Evolutionary conservation across 805 yeast species (phyloP), one percentile per base, ranked within the genome.

Genomic region (Lachancea nothofagi): DNA sequence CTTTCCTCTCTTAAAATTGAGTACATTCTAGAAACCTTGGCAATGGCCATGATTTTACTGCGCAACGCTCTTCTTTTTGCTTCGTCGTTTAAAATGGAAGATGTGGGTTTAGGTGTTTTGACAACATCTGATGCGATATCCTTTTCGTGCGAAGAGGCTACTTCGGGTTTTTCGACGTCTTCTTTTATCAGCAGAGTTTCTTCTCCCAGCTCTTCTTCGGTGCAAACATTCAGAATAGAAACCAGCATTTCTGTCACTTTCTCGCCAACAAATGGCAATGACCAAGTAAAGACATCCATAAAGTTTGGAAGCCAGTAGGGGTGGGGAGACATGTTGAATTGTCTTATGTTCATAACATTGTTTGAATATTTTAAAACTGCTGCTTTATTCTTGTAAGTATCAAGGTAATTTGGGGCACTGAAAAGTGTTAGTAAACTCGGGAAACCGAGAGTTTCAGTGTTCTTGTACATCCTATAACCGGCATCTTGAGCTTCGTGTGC

Each of bases 401-500:
- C 97, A 55, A 89, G 71, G 64, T 90, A 90, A 62, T 90, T 90
- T 4, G 97, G 98, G 0, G 97, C 97, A 35, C 94, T 82, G 64
- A 90, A 90, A 66, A 90, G 78, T 3, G 97, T 88, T 60, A 90
- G 75, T 27, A 90, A 71, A 5, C 90, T 77, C 1, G 97, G 97
- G 59, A 90, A 90, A 9, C 94, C 94, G 55, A 88, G 79, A 3
- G 83, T 72, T 45, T 77, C 74, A 1, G 96, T 85, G 49, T 85
- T 77, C 52, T 81, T 83, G 65, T 90, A 90, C 86, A 93, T 93
- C 58, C 96, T 70, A 64, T 89, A 90, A 26, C 98, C 98, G 7
- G 93, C 89, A 62, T 90, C 97, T 63, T 90, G 98, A 1, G 97
- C 97, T 65, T 90, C 97, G 61, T 90, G 98, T 1, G 97, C 97